phyloP scores from a whole-genome alignment of 1,284 basidiomycete species.

The Cerioporus squamosus region DNA sequence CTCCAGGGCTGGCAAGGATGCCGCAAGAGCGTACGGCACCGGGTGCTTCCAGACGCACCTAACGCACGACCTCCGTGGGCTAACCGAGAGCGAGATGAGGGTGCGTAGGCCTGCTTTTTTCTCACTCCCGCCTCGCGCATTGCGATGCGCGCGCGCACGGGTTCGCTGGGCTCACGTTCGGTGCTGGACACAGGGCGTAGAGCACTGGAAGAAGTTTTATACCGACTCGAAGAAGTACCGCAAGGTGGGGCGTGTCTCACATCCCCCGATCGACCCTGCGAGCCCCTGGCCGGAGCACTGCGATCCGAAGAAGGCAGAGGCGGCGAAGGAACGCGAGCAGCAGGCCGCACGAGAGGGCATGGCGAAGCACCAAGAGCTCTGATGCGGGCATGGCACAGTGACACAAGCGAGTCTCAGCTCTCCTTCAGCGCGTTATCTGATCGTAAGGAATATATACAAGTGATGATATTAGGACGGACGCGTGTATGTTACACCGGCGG shows the following conservation, averaged over 20 bases:
- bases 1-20: conserved; percentile 83
- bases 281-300: conserved; percentile 84
- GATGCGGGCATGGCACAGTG: conserved; percentile 5
- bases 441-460: conserved; percentile 16
- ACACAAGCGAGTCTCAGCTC: conserved; percentile 8
- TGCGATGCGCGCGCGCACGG: too few relatives aligned
- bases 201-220: conserved; percentile 92
- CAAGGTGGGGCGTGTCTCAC: conserved; percentile 77
- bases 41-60: conserved; percentile 91
- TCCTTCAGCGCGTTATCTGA: conserved; percentile 18
- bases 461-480: conserved; percentile 15
- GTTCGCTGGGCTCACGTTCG: neutral
- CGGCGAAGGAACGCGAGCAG: conserved; percentile 21
- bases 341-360: conserved; percentile 23
- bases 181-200: conserved; percentile 57
- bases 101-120: conserved; percentile 45
- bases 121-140: neutral
- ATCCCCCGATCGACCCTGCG: conserved; percentile 77
- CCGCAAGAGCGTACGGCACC: conserved; percentile 88
- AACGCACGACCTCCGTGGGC: conserved; percentile 88
- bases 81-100: conserved; percentile 71
- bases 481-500: conserved; percentile 21
- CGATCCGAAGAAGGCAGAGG: conserved; percentile 55
- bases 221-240: conserved; percentile 76
- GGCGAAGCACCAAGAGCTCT: conserved; percentile 43